Base-by-base conservation (phyloP, 495 filamentous ascomycete species). In the Aspergillus wentii region DNA sequence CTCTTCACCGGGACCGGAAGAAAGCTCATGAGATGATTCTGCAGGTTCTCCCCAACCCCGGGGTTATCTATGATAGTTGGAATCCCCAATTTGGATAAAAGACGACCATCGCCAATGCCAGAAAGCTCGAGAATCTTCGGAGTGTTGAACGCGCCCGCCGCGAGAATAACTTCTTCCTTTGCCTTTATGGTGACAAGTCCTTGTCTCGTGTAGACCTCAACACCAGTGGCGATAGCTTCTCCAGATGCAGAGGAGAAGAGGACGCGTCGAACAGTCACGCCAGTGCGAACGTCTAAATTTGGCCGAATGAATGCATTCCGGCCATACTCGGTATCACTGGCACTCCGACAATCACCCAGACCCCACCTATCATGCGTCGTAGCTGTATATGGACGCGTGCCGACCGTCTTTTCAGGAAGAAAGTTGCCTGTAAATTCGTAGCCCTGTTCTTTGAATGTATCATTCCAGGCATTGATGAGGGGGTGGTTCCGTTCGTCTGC, bases 111-210 rank as follows among this genome's bases (percentile, higher is more conserved):
- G 5, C 26, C 10, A 13, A 29, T 29, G 5, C 26, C 26, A 4
- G 26, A 29, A 13, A 29, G 4, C 26, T 29, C 10, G 4, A 29
- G 26, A 10, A 10, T 25, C 10, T 25, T n/a, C 1, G 82, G 80
- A 0, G 76, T 71, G 61, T 83, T 78, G 59, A 79, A 79, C 2
- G 69, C 52, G 8, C 83, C 82, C 2, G 67, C 79, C 3, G 80
- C 57, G 5, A 86, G 36, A 40, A 87, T 80, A 30, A 87, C 77
- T 51, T 85, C 80, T 13, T 68, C 62, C 0, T 61, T 51, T 1
- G 78, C 79, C 8, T 44, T 59, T 13, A 83, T 45, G 1, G 46
- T 63, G 11, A 46, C 13, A 16, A 17, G 35, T 18, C 35, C 36
- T 17, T 42, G 29, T 13, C 9, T 17, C 9, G 35, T 23, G 26